Conservation (phyloP, 495 filamentous ascomycete genomes). For the Sporormia fimetaria region DNA sequence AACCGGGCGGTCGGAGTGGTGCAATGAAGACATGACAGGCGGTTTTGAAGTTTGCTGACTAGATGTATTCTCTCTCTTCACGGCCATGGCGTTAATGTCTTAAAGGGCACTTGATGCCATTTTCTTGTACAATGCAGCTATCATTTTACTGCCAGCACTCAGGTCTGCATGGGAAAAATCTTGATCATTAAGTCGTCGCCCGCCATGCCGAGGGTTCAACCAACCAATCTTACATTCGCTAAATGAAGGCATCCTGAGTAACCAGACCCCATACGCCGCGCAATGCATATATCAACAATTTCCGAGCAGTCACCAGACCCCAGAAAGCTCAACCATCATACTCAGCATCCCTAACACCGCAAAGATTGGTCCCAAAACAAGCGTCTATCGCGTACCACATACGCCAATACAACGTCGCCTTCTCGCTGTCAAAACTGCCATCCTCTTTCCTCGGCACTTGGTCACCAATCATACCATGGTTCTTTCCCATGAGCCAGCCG, state of each 20-base stretch:
- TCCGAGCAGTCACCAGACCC: background rate
- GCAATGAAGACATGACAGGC: conserved; percentile 1
- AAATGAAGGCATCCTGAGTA: no score
- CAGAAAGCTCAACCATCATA: conserved; percentile 18
- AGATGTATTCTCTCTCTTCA: conserved; percentile 4
- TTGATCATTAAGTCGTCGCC: no score
- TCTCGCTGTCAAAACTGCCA: conserved; percentile 67
- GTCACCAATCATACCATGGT: conserved; percentile 67
- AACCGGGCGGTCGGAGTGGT: background rate
- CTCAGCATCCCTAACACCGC: conserved; percentile 33
- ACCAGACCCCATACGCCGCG: conserved; percentile 1
- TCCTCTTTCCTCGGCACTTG: conserved; percentile 63
- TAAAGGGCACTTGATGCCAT: conserved; percentile 1
- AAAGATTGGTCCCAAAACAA: conserved; percentile 32
- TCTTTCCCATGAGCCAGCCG: conserved; percentile 30
- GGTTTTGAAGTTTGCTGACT: background rate
- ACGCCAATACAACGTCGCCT: conserved; percentile 68
- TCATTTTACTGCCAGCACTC: no score
- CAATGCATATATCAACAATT: conserved; percentile 1
- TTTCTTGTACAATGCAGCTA: no score
- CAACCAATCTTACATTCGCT: no score
- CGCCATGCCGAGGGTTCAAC: no score
- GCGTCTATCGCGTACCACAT: conserved; percentile 29
- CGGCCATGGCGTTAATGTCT: conserved; percentile 3
- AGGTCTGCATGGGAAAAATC: no score